Conservation (phyloP, 208 protist genomes). For the Trypanosomatidae sp. region DNA sequence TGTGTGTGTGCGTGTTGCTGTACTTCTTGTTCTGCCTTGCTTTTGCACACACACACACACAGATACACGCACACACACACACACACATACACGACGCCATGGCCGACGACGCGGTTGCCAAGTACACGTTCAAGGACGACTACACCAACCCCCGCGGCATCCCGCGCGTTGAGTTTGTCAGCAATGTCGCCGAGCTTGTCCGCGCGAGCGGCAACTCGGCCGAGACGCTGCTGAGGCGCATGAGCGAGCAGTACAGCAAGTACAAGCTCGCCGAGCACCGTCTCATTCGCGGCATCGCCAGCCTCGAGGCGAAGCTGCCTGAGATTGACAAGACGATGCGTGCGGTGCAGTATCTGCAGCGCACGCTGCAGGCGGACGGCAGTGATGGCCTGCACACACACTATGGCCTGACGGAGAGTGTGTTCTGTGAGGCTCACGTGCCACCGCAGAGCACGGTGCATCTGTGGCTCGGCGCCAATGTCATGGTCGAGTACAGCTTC, state of each 20-base stretch:
- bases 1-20: background rate
- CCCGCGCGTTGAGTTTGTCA: slow-evolving; percentile 73
- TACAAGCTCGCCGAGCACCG: slow-evolving; percentile 89
- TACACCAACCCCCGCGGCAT: slow-evolving; percentile 82
- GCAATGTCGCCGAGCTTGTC: slow-evolving; percentile 64
- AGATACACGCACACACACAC: too few relatives aligned
- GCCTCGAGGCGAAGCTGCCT: slow-evolving; percentile 82
- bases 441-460: slow-evolving; percentile 74
- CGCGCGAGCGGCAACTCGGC: slow-evolving; percentile 61
- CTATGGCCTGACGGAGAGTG: slow-evolving; percentile 82
- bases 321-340: slow-evolving; percentile 89
- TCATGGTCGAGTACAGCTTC: slow-evolving; percentile 96
- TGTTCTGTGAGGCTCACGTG: slow-evolving; percentile 82
- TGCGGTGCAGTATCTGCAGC: slow-evolving; percentile 62
- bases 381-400: slow-evolving; percentile 44
- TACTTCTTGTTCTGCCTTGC: slow-evolving; percentile 6
- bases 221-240: slow-evolving; percentile 72
- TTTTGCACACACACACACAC: too few relatives aligned
- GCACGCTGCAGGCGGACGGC: slow-evolving; percentile 5
- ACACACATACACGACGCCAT: too few relatives aligned
- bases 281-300: slow-evolving; percentile 70
- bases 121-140: slow-evolving; percentile 77
- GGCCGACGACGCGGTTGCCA: slow-evolving; percentile 21
- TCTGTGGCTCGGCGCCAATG: slow-evolving; percentile 92
- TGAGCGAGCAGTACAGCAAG: slow-evolving; percentile 86